phyloP scores from a whole-genome alignment of 1,284 basidiomycete genomes.

The Apiotrichum montevideense region DNA sequence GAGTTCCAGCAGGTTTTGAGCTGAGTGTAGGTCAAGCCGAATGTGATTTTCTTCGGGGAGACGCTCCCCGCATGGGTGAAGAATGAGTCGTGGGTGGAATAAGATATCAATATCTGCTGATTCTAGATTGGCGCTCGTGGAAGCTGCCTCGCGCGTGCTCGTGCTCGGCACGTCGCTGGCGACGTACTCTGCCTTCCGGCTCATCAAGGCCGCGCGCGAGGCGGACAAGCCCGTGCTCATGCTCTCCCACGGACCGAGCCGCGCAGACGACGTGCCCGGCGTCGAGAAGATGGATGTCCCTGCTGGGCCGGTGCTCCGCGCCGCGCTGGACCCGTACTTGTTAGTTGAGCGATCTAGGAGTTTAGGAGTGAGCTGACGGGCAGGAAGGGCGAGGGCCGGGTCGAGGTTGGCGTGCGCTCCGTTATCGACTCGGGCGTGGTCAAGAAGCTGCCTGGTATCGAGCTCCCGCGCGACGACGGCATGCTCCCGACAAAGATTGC shows the following conservation, averaged over 20 bases:
- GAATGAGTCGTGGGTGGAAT: slow-evolving; percentile 60
- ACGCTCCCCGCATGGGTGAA: slow-evolving; percentile 61
- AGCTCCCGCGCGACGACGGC: slow-evolving; percentile 19
- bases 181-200: slow-evolving; percentile 80
- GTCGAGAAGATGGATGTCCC: slow-evolving; percentile 70
- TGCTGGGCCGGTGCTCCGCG: slow-evolving; percentile 62
- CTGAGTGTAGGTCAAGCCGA: slow-evolving; percentile 58
- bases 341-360: background rate
- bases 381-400: slow-evolving; percentile 18
- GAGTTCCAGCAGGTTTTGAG: no score
- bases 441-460: slow-evolving; percentile 29
- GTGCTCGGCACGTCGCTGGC: slow-evolving; percentile 82
- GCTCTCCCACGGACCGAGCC: slow-evolving; percentile 76
- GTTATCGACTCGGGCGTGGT: slow-evolving; percentile 39
- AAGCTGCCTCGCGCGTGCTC: slow-evolving; percentile 61
- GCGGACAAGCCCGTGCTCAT: slow-evolving; percentile 68
- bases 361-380: background rate
- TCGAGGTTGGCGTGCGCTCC: slow-evolving; percentile 16
- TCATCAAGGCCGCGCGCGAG: slow-evolving; percentile 74
- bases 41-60: slow-evolving; percentile 81
- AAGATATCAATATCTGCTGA: no score
- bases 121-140: slow-evolving; percentile 57
- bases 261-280: slow-evolving; percentile 66
- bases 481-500: background rate
- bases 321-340: slow-evolving; percentile 48